These are phyloP conservation scores for Dinochytrium kinnereticum DNA, from an alignment of 371 early-diverging fungal genomes.

Conservation along the genomic window DNA sequence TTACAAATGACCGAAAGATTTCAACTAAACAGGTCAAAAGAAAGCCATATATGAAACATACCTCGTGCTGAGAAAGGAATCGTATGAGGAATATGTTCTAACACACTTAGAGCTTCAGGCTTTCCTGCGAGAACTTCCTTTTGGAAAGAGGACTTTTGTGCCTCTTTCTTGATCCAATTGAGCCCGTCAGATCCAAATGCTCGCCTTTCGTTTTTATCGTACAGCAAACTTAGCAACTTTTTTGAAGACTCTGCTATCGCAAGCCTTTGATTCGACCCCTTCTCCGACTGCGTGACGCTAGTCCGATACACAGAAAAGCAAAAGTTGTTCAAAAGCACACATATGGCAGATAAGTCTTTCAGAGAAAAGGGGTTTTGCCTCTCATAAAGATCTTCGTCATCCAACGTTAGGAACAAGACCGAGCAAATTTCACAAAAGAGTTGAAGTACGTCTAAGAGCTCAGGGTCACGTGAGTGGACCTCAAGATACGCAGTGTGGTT, in stretches of 20 bases:
- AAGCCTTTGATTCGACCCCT: constrained; percentile 4
- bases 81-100: constrained; percentile 37
- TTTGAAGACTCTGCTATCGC: constrained; percentile 25
- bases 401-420: constrained; percentile 59
- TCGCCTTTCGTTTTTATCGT: constrained; percentile 34
- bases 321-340: constrained; percentile 41
- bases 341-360: constrained; percentile 26
- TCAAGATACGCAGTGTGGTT: neutral
- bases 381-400: constrained; percentile 47
- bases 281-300: constrained; percentile 24
- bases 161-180: constrained; percentile 30
- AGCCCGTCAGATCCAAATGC: constrained; percentile 23
- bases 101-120: constrained; percentile 33
- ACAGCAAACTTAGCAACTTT: constrained; percentile 28
- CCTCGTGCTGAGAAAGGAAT: constrained; percentile 39
- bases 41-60: neutral
- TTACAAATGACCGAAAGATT: constrained; percentile 37
- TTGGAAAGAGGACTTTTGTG: constrained; percentile 34
- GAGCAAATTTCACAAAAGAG: constrained; percentile 68
- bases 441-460: constrained; percentile 52
- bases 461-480: neutral
- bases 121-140: constrained; percentile 57
- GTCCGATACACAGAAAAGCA: constrained; percentile 38
- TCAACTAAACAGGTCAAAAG: constrained; percentile 27
- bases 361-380: constrained; percentile 38